A percentile compares a stretch with the other conserved stretches of the same genome.
phyloP scores from a whole-genome alignment of 768 basidiomycete species.

The Phylloporus scabripes region DNA sequence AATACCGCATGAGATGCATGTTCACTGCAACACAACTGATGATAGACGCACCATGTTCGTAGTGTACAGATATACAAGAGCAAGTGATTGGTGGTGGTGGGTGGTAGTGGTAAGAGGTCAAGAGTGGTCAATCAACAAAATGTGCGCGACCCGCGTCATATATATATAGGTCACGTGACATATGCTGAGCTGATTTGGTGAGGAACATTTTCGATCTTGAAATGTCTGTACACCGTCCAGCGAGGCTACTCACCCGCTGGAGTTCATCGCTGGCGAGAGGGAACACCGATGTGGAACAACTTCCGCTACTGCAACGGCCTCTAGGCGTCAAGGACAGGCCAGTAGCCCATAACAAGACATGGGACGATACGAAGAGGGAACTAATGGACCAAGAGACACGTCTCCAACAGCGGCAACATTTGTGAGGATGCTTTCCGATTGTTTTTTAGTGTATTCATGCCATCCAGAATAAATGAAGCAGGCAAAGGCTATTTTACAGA shows the following conservation, averaged over 20 bases:
- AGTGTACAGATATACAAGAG: slow-evolving; percentile 18
- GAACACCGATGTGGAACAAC: slow-evolving; percentile 7
- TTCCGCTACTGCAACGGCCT: slow-evolving; percentile 53
- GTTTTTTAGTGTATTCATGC: background rate
- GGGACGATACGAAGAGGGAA: slow-evolving; percentile 60
- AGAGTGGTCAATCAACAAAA: slow-evolving; percentile 31
- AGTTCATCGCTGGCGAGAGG: slow-evolving; percentile 16
- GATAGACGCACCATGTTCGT: slow-evolving; percentile 23
- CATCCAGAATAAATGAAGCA: slow-evolving; percentile 50
- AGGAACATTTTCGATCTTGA: slow-evolving; percentile 14
- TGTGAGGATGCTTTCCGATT: slow-evolving; percentile 30
- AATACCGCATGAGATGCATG: slow-evolving; percentile 1
- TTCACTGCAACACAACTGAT: background rate
- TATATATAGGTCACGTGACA: slow-evolving; percentile 32
- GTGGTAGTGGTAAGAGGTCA: slow-evolving; percentile 28
- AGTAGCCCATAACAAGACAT: slow-evolving; percentile 50
- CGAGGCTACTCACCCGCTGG: slow-evolving; percentile 15
- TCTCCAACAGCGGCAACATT: slow-evolving; percentile 62
- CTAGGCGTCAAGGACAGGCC: slow-evolving; percentile 74
- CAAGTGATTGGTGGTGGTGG: slow-evolving; percentile 8
- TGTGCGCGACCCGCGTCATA: slow-evolving; percentile 27
- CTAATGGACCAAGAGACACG: slow-evolving; percentile 66
- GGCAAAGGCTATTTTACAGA: slow-evolving; percentile 88
- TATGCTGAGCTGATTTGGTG: slow-evolving; percentile 7
- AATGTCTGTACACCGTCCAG: slow-evolving; percentile 17